Evolutionary conservation across 2,329 filamentous ascomycete species (phyloP).

Genomic region (Tolypocladium cylindrosporum): DNA sequence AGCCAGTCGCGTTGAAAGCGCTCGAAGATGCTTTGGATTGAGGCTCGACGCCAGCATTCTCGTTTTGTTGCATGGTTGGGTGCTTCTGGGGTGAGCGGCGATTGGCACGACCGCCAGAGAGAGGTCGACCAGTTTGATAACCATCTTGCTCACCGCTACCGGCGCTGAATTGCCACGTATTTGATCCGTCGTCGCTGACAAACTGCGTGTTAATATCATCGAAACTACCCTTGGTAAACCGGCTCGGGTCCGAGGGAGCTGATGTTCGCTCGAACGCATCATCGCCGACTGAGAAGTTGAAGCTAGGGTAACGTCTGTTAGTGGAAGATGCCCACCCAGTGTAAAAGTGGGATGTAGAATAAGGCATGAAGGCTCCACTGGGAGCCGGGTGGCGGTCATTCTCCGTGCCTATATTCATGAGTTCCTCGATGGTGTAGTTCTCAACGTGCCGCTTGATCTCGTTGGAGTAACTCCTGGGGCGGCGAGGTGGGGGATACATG

Average conservation of each 20-base stretch:
- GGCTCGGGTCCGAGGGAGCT: conserved; percentile 18
- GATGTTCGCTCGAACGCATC: conserved; percentile 27
- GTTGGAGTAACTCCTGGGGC: too few species aligned
- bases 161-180: conserved; percentile 42
- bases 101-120: conserved; percentile 26
- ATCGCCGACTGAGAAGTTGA: conserved; percentile 36
- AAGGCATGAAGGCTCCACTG: too few species aligned
- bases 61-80: conserved; percentile 9
- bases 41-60: conserved; percentile 11
- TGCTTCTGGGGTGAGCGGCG: conserved; percentile 29
- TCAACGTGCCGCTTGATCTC: too few species aligned
- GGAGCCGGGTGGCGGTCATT: too few species aligned
- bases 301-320: too few species aligned
- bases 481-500: too few species aligned
- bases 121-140: conserved; percentile 20
- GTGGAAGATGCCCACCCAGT: too few species aligned
- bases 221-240: conserved; percentile 39
- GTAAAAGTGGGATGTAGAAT: too few species aligned
- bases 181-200: conserved; percentile 34
- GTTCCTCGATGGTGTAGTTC: too few species aligned
- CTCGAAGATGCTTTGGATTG: conserved; percentile 14
- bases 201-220: conserved; percentile 56
- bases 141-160: conserved; percentile 25
- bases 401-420: too few species aligned
- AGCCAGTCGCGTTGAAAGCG: conserved; percentile 41